Percentiles rank a stretch among this genome's conserved stretches.
Conservation (phyloP, 2,329 filamentous ascomycete species). For the Penicillium italicum region DNA sequence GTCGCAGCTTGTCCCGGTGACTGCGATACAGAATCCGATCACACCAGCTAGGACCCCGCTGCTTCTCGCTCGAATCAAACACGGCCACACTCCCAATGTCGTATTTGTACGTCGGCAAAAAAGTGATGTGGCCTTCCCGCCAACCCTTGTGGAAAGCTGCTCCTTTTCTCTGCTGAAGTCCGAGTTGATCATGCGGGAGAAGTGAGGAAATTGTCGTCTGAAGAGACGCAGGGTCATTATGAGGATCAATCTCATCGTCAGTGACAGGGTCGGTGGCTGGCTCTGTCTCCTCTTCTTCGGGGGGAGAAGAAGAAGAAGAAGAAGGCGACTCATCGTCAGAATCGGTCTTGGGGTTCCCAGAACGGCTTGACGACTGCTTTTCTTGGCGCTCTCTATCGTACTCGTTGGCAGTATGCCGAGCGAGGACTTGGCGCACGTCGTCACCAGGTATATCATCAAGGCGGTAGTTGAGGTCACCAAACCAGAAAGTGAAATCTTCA, state of each 20-base stretch:
- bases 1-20: constrained; percentile 62
- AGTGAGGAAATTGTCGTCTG: constrained; percentile 85
- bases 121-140: constrained; percentile 81
- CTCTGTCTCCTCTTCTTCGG: constrained; percentile 7
- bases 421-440: constrained; percentile 80
- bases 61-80: constrained; percentile 95
- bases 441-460: constrained; percentile 83
- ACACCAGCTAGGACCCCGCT: constrained; percentile 90
- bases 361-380: constrained; percentile 17
- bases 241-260: constrained; percentile 66
- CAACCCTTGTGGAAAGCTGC: constrained; percentile 89
- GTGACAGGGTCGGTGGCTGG: constrained; percentile 42
- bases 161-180: constrained; percentile 66
- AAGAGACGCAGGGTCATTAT: constrained; percentile 77
- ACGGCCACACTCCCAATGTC: constrained; percentile 88
- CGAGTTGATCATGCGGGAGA: constrained; percentile 84
- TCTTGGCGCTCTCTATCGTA: constrained; percentile 57
- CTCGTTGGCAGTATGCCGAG: constrained; percentile 75
- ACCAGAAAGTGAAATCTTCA: constrained; percentile 93
- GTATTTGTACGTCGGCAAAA: constrained; percentile 96
- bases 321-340: constrained; percentile 1
- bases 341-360: neutral
- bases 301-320: neutral
- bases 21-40: constrained; percentile 89
- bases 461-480: constrained; percentile 93